Evolutionary conservation across 108 stramenopile species (phyloP), one percentile per base, ranked within the genome.

Genomic region (Cylindrotheca closterium): DNA sequence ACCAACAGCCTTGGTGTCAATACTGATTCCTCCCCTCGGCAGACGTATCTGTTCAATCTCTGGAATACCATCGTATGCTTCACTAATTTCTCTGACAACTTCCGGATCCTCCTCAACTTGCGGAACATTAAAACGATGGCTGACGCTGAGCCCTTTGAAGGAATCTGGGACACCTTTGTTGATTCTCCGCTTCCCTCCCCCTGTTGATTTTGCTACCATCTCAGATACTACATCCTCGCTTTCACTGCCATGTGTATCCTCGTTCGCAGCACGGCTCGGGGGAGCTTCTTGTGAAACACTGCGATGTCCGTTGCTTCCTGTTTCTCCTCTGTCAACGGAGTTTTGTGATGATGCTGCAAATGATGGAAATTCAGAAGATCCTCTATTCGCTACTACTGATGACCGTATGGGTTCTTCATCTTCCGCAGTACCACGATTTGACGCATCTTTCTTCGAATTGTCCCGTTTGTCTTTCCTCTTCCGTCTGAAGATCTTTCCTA

Each of bases 1-100:
- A 8, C 92, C 92, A 8, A 87, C 87, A 3, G 89, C 86, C 42
- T 82, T 61, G 5, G 93, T 91, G 29, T 89, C 83, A 33, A 94
- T 76, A 68, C 80, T 81, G 19, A 90, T 64, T 1, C 93, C 93
- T 17, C 93, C 93, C 12, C 93, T 63, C 21, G 93, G 93, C 4
- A 94, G 80, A 49, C 80, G 80, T 3, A 78, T 87, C 34, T 79
- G 73, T 31, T 89, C 88, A 21, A 88, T 51, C 21, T 73, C 24
- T 1, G 91, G 91, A 49, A 92, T 70, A 22, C 55, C 34, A 24
- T 86, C 87, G 58, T 92, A 92, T 22, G 81, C 59, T 4, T 67
- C 59, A 5, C 65, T 53, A 29, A 73, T 26, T 21, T 58, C 58
- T 51, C 47, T 33, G 25, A 64, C 63, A 1, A 23, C 28, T n/a